Conservation (phyloP, 768 basidiomycete species). For the Leucocoprinus birnbaumii region DNA sequence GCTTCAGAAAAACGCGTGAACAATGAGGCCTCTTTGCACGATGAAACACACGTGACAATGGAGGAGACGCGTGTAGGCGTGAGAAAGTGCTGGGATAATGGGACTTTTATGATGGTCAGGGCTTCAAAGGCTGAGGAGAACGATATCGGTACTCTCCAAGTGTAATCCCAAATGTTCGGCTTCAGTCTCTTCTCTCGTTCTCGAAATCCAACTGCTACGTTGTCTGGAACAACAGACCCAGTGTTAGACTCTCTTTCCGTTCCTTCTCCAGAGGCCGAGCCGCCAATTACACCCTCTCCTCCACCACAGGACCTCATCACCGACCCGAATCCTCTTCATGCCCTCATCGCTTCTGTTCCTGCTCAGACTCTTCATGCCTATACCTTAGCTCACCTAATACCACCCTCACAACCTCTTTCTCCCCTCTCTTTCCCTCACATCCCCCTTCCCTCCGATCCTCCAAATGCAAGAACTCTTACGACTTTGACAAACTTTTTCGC, state of each 20-base stretch:
- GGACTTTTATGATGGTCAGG: background rate
- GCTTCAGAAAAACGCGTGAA: background rate
- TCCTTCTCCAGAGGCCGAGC: constrained; percentile 23
- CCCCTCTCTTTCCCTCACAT: constrained; percentile 18
- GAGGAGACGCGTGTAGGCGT: background rate
- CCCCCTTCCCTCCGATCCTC: constrained; percentile 34
- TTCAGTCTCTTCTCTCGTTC: constrained; percentile 35
- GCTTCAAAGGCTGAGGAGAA: background rate
- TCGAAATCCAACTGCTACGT: constrained; percentile 15
- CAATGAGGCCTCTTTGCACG: constrained; percentile 8
- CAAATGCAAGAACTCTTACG: constrained; percentile 29
- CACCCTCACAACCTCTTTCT: constrained; percentile 32
- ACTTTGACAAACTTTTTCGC: constrained; percentile 59
- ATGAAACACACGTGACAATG: constrained; percentile 8
- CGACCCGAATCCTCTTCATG: constrained; percentile 41
- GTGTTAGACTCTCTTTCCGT: constrained; percentile 7
- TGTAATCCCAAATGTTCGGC: constrained; percentile 4
- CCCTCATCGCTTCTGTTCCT: constrained; percentile 58
- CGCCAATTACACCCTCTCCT: constrained; percentile 35
- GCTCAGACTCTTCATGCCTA: constrained; percentile 66
- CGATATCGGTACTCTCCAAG: background rate
- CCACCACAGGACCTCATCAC: constrained; percentile 25
- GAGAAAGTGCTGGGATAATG: constrained; percentile 4
- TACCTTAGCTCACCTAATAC: constrained; percentile 46
- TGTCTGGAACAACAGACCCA: constrained; percentile 9